Base-by-base conservation (phyloP, 768 basidiomycete genomes). In the Chalciporus chontae region DNA sequence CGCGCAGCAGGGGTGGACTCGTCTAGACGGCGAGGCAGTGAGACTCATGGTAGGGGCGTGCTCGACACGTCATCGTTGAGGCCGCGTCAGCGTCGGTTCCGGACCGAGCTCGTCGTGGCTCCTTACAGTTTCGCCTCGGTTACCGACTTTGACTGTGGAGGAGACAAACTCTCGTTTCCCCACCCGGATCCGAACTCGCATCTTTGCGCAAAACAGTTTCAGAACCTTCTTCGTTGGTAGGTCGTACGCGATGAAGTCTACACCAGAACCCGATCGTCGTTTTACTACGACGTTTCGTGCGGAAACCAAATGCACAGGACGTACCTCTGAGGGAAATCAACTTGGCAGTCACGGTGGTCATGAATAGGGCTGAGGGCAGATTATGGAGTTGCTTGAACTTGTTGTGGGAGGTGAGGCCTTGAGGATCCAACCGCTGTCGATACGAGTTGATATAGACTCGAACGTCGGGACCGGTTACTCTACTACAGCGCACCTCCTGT, bases 221-320 rank as follows among this genome's bases (percentile, higher is more conserved):
- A 62, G 43, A 54, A 57, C 57, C 40, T 43, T 59, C 19, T 50
- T 55, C 8, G 60, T 49, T 1, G 62, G 62, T 1, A 63, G 24
- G 5, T 62, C 63, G 34, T 43, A 55, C 23, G 63, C 63, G 39
- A 48, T 60, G 47, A 63, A 65, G 21, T 59, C 62, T 63, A 32
- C n/a, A 36, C 9, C 14, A 8, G 34, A 6, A 2, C 26, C 26
- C 26, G 26, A 26, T 8, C 0, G 5, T 15, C 5, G 9, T 15
- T 14, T 36, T 14, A 36, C 34, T n/a, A 36, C 34, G 7, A 36
- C 34, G 29, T 31, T 9, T 31, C 29, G 34, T n/a, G 9, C 34
- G 14, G n/a, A 36, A 36, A 15, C 15, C 34, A 8, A 36, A 8
- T n/a, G 14, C 15, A 15, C 34, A 36, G 7, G 8, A n/a, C 34